Conservation (phyloP, 257 asterid species). For the Solanum lycopersicoides region DNA sequence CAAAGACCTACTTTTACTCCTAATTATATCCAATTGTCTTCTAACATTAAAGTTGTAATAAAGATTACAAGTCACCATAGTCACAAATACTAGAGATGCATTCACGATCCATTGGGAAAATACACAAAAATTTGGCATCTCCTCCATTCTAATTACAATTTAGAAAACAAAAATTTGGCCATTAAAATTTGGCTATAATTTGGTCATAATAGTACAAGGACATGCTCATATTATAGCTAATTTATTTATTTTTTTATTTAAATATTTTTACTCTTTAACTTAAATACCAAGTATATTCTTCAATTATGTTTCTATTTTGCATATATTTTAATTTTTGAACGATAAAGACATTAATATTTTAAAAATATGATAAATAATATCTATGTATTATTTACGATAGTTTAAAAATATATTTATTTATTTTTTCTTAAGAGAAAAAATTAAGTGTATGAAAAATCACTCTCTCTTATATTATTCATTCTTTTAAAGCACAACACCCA, state of each 20-base stretch:
- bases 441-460: neutral
- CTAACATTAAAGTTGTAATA: neutral
- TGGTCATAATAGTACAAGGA: too few relatives aligned
- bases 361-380: fast-evolving
- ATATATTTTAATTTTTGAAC: fast-evolving
- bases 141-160: neutral
- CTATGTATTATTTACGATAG: fast-evolving
- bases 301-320: too few relatives aligned
- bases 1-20: neutral
- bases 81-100: neutral
- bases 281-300: too few relatives aligned
- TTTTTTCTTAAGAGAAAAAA: neutral
- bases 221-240: too few relatives aligned
- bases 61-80: neutral
- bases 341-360: fast-evolving
- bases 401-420: too few relatives aligned
- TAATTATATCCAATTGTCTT: neutral
- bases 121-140: neutral
- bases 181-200: neutral
- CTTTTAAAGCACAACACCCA: neutral
- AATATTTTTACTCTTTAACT: too few relatives aligned
- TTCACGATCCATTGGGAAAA: neutral
- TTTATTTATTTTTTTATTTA: too few relatives aligned
- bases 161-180: too few relatives aligned
- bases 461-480: neutral